phyloP scores from a whole-genome alignment of 306 rosid genomes.

The Acacia crassicarpa region DNA sequence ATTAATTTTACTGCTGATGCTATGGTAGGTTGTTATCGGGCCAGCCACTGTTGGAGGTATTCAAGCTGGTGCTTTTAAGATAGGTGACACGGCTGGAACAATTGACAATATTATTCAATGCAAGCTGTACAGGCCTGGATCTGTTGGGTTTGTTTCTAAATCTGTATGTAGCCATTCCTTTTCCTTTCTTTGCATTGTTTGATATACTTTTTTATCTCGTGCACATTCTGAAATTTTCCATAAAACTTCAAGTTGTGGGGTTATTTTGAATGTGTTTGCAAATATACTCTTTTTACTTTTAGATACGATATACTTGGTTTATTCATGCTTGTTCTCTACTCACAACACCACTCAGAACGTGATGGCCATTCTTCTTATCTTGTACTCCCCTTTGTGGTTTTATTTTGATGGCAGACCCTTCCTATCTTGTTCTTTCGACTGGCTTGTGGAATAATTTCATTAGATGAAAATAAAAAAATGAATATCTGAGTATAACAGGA shows the following conservation, averaged over 20 bases:
- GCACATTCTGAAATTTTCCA: slow-evolving; percentile 8
- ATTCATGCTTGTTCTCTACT: slow-evolving; percentile 17
- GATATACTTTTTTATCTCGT: slow-evolving; percentile 2
- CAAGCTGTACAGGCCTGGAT: slow-evolving; percentile 99
- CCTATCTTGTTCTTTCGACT: neutral
- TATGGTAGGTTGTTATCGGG: slow-evolving; percentile 84
- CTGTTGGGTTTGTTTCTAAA: slow-evolving; percentile 99
- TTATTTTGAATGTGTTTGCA: slow-evolving; percentile 7
- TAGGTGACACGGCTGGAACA: slow-evolving; percentile 99
- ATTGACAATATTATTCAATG: slow-evolving; percentile 89
- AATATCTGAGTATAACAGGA: neutral
- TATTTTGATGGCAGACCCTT: neutral
- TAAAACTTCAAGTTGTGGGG: slow-evolving; percentile 2
- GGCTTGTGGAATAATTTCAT: slow-evolving; percentile 5
- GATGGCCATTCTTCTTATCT: no score
- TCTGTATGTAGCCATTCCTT: slow-evolving; percentile 62
- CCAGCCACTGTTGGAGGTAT: slow-evolving; percentile 99
- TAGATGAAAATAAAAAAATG: neutral
- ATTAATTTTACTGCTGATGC: slow-evolving; percentile 33
- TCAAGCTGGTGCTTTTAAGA: slow-evolving; percentile 99
- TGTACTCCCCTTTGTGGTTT: neutral
- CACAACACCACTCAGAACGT: neutral
- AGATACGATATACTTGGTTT: slow-evolving; percentile 28
- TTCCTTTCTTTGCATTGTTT: slow-evolving; percentile 15
- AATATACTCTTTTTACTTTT: slow-evolving; percentile 20